Evolutionary conservation across 352 stramenopile genomes (phyloP).

Genomic region (Phytophthora kernoviae): DNA sequence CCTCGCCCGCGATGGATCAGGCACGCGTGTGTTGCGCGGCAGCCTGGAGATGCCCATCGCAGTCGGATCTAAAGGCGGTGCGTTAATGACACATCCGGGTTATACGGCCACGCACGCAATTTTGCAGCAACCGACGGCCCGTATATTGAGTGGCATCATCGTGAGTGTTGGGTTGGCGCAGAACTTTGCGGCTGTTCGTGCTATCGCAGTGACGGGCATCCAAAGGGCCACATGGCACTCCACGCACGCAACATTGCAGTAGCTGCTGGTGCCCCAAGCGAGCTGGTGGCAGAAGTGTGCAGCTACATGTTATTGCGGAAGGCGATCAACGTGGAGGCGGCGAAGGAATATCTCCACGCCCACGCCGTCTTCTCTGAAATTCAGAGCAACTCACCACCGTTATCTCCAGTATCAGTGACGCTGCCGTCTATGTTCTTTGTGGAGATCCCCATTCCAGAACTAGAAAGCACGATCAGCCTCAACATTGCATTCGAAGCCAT

Average conservation of each 20-base stretch:
- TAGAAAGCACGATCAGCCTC: slow-evolving; percentile 73
- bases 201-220: slow-evolving; percentile 87
- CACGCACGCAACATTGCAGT: slow-evolving; percentile 88
- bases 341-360: slow-evolving; percentile 82
- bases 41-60: slow-evolving; percentile 81
- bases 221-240: slow-evolving; percentile 88
- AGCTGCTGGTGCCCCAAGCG: slow-evolving; percentile 72
- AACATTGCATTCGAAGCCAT: slow-evolving; percentile 87
- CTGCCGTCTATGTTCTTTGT: slow-evolving; percentile 89
- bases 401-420: slow-evolving; percentile 41
- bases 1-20: slow-evolving; percentile 36
- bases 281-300: slow-evolving; percentile 84
- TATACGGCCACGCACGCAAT: slow-evolving; percentile 82
- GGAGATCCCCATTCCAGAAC: slow-evolving; percentile 72
- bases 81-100: slow-evolving; percentile 80
- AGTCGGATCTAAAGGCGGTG: slow-evolving; percentile 83
- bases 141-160: slow-evolving; percentile 69
- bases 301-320: slow-evolving; percentile 87
- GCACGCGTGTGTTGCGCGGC: slow-evolving; percentile 61
- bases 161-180: slow-evolving; percentile 84
- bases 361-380: slow-evolving; percentile 84
- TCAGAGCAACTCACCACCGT: slow-evolving; percentile 46
- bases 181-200: slow-evolving; percentile 86
- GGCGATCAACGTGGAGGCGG: slow-evolving; percentile 83
- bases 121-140: slow-evolving; percentile 69